These are phyloP conservation scores for Kodamaea restingae DNA, from an alignment of 805 yeast genomes.

Conservation along the genomic window DNA sequence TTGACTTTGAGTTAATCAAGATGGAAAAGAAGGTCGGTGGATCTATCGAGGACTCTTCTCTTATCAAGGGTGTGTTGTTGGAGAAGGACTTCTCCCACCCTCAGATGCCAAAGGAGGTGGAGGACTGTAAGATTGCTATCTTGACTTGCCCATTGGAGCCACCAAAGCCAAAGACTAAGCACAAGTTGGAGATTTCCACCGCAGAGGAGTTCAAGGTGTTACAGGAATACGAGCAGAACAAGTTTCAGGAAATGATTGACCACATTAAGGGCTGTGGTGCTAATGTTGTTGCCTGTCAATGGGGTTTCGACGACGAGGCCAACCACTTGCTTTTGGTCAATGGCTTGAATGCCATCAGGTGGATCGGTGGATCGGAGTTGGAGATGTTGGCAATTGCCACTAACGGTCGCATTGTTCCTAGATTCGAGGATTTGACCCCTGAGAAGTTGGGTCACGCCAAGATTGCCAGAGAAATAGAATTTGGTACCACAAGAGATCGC, in stretches of 20 bases:
- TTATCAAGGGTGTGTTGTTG: constrained; percentile 86
- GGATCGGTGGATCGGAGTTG: constrained; percentile 98
- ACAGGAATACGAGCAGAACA: constrained; percentile 88
- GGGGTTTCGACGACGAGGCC: constrained; percentile 99
- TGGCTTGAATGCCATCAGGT: constrained; percentile 90
- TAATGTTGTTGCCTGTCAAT: constrained; percentile 93
- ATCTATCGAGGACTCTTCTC: constrained; percentile 74
- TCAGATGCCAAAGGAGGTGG: constrained; percentile 85
- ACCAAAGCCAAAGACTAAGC: constrained; percentile 98
- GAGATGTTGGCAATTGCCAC: constrained; percentile 97
- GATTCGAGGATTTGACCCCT: constrained; percentile 84
- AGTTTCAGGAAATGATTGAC: constrained; percentile 86
- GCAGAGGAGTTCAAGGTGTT: constrained; percentile 90
- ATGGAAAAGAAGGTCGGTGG: constrained; percentile 97
- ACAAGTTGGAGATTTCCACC: constrained; percentile 87
- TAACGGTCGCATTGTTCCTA: constrained; percentile 92
- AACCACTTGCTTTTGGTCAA: constrained; percentile 86
- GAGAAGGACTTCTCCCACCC: constrained; percentile 98
- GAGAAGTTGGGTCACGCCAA: constrained; percentile 90
- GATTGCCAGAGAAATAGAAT: constrained; percentile 76
- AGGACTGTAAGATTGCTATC: constrained; percentile 85
- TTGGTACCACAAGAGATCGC: constrained; percentile 94
- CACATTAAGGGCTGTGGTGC: constrained; percentile 88
- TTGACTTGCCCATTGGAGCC: constrained; percentile 99
- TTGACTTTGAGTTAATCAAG: constrained; percentile 93